A percentile compares a stretch with the other conserved stretches of the same genome.
These are phyloP conservation scores for Lophiotrema nucula DNA, from an alignment of 495 filamentous ascomycete species.

Conservation along the genomic window DNA sequence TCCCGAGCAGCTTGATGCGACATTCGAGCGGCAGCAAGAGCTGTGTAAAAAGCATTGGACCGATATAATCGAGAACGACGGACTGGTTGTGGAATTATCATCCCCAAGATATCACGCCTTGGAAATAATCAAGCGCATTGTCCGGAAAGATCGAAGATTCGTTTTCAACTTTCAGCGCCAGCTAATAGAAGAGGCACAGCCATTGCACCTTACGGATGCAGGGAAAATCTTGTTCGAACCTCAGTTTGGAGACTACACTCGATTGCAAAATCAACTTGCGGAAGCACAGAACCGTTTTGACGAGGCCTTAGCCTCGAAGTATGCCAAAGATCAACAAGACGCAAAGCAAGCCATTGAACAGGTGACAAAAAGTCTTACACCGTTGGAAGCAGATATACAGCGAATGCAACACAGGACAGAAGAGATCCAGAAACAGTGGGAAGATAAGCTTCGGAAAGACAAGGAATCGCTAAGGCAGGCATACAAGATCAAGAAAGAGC, in stretches of 20 bases:
- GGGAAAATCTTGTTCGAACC: conserved; percentile 3
- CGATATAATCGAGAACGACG: conserved; percentile 1
- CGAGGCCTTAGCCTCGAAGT: too few species aligned
- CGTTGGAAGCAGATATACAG: background rate
- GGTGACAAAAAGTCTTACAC: too few species aligned
- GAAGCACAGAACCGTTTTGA: too few species aligned
- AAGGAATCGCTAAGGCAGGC: background rate
- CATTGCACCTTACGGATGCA: conserved; percentile 6
- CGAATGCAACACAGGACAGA: background rate
- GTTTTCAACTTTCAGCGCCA: conserved; percentile 4
- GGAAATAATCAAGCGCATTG: conserved; percentile 8
- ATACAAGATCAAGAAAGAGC: too few species aligned
- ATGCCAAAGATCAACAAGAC: too few species aligned
- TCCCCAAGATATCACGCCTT: conserved; percentile 1
- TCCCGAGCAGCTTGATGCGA: conserved; percentile 1
- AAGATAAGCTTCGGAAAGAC: background rate
- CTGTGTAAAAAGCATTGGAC: conserved; percentile 41
- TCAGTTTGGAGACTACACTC: background rate
- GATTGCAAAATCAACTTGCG: too few species aligned
- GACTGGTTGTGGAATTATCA: background rate
- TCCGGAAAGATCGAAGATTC: background rate
- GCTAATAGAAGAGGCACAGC: background rate
- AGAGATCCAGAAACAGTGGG: background rate
- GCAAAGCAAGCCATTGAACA: too few species aligned
- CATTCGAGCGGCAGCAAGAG: conserved; percentile 33